Evolutionary conservation across 192 early-diverging fungal species (phyloP).

Genomic region (Coemansia sp.): DNA sequence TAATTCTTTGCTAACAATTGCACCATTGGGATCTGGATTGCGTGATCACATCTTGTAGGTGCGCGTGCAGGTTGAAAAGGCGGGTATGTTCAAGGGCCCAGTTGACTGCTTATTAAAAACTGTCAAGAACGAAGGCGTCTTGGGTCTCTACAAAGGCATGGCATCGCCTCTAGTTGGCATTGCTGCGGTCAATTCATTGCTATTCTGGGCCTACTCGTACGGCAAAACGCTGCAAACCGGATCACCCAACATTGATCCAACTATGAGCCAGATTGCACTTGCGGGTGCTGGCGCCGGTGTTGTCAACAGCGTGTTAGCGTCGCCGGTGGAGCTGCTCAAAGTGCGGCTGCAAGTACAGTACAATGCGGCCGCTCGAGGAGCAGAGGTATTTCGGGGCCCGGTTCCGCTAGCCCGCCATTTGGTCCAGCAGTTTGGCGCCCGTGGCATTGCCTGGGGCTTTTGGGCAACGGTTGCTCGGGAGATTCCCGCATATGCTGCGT

Average conservation of each 20-base stretch:
- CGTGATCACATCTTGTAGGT: slow-evolving; percentile 54
- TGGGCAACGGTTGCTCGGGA: slow-evolving; percentile 77
- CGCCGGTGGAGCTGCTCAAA: slow-evolving; percentile 94
- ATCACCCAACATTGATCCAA: slow-evolving; percentile 54
- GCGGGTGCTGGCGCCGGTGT: slow-evolving; percentile 88
- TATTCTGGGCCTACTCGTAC: slow-evolving; percentile 80
- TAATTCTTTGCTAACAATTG: slow-evolving; percentile 6
- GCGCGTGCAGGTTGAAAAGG: slow-evolving; percentile 66
- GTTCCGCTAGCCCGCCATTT: slow-evolving; percentile 67
- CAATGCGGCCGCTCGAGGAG: slow-evolving; percentile 16
- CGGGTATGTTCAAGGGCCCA: slow-evolving; percentile 64
- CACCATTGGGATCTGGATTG: slow-evolving; percentile 9
- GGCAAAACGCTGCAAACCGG: slow-evolving; percentile 59
- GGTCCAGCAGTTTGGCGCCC: slow-evolving; percentile 64
- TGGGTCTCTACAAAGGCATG: slow-evolving; percentile 85
- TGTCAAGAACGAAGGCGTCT: slow-evolving; percentile 73
- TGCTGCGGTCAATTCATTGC: slow-evolving; percentile 80
- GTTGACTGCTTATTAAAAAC: slow-evolving; percentile 84
- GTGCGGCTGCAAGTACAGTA: slow-evolving; percentile 91
- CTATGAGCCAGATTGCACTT: slow-evolving; percentile 70
- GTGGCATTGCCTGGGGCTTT: slow-evolving; percentile 82
- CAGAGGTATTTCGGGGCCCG: slow-evolving; percentile 57
- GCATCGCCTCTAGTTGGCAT: slow-evolving; percentile 79
- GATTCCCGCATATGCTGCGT: slow-evolving; percentile 82
- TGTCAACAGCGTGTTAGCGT: slow-evolving; percentile 80